These are phyloP conservation scores for Odontarrhena argentea DNA, from an alignment of 345 rosid species.

Conservation along the genomic window DNA sequence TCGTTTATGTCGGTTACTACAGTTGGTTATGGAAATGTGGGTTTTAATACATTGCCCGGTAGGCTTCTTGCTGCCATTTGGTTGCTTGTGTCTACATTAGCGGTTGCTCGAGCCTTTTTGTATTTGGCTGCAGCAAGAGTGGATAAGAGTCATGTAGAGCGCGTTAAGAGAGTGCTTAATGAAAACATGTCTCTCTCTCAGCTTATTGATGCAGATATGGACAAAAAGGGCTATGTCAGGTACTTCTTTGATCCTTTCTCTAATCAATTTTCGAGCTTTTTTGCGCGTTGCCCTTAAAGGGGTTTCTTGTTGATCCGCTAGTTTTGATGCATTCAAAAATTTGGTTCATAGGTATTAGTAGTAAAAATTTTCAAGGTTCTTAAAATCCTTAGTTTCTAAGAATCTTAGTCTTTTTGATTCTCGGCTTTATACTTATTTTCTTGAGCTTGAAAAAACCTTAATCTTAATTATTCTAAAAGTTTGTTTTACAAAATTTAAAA, in stretches of 20 bases:
- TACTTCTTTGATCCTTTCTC: conserved; percentile 7
- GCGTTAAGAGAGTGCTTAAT: conserved; percentile 72
- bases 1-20: conserved; percentile 45
- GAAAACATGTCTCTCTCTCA: conserved; percentile 70
- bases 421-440: too few species aligned
- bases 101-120: conserved; percentile 71
- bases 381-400: too few species aligned
- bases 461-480: too few species aligned
- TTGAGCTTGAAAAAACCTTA: too few species aligned
- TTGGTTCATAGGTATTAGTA: too few species aligned
- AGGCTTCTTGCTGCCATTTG: conserved; percentile 66
- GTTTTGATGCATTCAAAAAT: too few species aligned
- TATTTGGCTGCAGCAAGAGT: conserved; percentile 74
- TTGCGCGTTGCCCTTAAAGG: too few species aligned
- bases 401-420: too few species aligned
- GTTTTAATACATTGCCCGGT: conserved; percentile 62
- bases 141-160: conserved; percentile 67
- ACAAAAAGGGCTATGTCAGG: conserved; percentile 79
- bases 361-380: too few species aligned
- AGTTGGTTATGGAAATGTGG: conserved; percentile 75
- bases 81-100: conserved; percentile 32
- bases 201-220: conserved; percentile 80
- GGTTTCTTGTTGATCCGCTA: too few species aligned
- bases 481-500: too few species aligned
- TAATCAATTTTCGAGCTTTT: neutral